Evolutionary conservation across 768 basidiomycete genomes (phyloP), one percentile per base, ranked within the genome.

Genomic region (Suillus variegatus): DNA sequence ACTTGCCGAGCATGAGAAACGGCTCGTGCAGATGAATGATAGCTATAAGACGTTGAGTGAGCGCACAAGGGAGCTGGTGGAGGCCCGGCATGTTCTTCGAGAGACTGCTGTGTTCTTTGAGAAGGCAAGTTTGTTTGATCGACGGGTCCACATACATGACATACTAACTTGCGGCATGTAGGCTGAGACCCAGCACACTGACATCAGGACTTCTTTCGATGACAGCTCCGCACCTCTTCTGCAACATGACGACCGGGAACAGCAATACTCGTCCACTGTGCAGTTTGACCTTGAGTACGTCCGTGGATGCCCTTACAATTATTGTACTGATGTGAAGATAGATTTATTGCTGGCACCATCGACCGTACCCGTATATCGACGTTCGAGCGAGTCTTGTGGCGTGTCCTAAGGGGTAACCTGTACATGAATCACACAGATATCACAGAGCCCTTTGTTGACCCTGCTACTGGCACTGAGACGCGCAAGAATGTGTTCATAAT

Each of bases 401-500:
- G 97, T 70, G 94, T 99, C 41, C 85, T 99, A 22, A 90, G 97
- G 65, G 97, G 97, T 60, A 99, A 99, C 76, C 83, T 99, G 25
- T 99, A 97, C 82, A 99, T 99, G 97, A 99, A 98, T 79, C 91
- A 95, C 77, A 93, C 90, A 62, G 96, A 99, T 78, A 99, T 99
- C 70, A 84, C 86, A 46, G 94, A 97, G 69, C 92, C 94, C 7
- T 97, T 99, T 72, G 84, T 94, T 64, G 94, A 99, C 74, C 92
- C 95, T 16, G 84, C 82, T 25, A 93, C 93, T 0, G 91, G 90
- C 43, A 81, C 79, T 22, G 93, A 96, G 80, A 92, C 92, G 25
- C 88, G 92, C 81, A 99, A 99, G 86, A 95, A 98, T 72, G 97
- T 99, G 47, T 99, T 99, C 82, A 97, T 99, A 80, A 99, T 99